Conservation (phyloP, 2,329 filamentous ascomycete genomes). For the Epicoccum nigrum region DNA sequence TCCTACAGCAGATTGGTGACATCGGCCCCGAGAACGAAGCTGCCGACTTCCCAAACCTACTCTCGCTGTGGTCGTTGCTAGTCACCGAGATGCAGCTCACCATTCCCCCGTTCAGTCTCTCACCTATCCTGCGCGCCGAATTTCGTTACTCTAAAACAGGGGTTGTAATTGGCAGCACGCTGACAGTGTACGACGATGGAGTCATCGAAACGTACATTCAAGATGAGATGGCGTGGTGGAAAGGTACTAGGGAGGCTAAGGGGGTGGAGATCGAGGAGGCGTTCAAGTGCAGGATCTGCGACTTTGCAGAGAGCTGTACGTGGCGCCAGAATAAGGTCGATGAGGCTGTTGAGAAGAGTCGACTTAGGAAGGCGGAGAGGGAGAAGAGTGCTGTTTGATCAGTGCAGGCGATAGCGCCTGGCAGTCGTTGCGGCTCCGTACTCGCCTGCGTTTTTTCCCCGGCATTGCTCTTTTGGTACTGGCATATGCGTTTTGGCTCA, state of each 20-base stretch:
- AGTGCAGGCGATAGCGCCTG: background rate
- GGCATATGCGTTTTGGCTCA: too few species aligned
- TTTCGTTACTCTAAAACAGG: slow-evolving; percentile 58
- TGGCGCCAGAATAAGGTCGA: slow-evolving; percentile 77
- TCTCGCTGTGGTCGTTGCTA: slow-evolving; percentile 67
- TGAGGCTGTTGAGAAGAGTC: slow-evolving; percentile 56
- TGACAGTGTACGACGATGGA: slow-evolving; percentile 69
- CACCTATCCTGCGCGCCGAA: slow-evolving; percentile 63
- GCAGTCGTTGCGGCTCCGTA: background rate
- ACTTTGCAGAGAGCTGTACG: slow-evolving; percentile 77
- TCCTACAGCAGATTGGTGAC: slow-evolving; percentile 74
- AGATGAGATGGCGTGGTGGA: slow-evolving; percentile 85
- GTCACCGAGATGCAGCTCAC: slow-evolving; percentile 61
- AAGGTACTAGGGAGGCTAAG: slow-evolving; percentile 70
- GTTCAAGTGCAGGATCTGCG: slow-evolving; percentile 85
- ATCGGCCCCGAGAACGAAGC: slow-evolving; percentile 59
- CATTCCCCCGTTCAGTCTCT: slow-evolving; percentile 57
- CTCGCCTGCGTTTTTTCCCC: background rate
- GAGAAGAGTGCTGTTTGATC: slow-evolving; percentile 36
- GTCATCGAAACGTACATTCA: slow-evolving; percentile 70
- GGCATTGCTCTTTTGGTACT: background rate
- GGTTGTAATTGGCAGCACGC: slow-evolving; percentile 62
- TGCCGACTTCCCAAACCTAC: slow-evolving; percentile 64
- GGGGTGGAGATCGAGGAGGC: slow-evolving; percentile 85
- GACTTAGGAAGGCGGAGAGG: slow-evolving; percentile 29